phyloP scores from a whole-genome alignment of 345 rosid genomes.

The Salix udensis region DNA sequence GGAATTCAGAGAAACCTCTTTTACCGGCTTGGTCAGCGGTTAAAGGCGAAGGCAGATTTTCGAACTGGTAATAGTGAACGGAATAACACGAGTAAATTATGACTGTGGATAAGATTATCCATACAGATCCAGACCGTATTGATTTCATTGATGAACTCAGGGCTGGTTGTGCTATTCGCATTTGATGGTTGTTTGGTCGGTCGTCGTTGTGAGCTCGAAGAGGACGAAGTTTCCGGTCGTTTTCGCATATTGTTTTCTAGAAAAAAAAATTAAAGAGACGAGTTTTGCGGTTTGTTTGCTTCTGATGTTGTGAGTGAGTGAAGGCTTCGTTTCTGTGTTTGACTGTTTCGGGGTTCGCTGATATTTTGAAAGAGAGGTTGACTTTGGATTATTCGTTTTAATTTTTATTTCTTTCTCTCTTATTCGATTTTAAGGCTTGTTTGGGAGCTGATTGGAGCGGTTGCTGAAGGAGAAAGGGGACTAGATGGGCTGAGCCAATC shows the following conservation, averaged over 20 bases:
- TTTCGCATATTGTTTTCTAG: slow-evolving; percentile 11
- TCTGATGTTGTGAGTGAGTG: too few relatives aligned
- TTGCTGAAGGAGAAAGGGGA: neutral
- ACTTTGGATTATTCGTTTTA: too few relatives aligned
- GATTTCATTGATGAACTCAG: neutral
- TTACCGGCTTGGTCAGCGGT: slow-evolving; percentile 79
- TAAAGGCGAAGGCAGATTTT: slow-evolving; percentile 62
- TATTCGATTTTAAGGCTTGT: neutral
- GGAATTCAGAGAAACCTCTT: slow-evolving; percentile 84
- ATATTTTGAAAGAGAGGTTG: too few relatives aligned
- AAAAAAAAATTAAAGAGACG: neutral
- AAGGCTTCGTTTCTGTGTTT: too few relatives aligned
- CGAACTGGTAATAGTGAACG: slow-evolving; percentile 58
- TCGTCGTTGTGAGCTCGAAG: neutral
- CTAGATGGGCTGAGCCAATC: neutral
- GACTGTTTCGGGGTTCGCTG: too few relatives aligned
- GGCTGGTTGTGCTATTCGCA: neutral
- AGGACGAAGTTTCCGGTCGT: neutral
- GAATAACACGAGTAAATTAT: slow-evolving; percentile 56
- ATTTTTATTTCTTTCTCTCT: too few relatives aligned
- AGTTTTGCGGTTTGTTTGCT: too few relatives aligned
- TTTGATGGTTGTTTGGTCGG: neutral
- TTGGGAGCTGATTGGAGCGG: neutral
- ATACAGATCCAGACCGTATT: neutral
- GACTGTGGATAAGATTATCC: slow-evolving; percentile 6